These are phyloP conservation scores for Nemania sp. DNA, from an alignment of 2,329 filamentous ascomycete species.

Conservation along the genomic window DNA sequence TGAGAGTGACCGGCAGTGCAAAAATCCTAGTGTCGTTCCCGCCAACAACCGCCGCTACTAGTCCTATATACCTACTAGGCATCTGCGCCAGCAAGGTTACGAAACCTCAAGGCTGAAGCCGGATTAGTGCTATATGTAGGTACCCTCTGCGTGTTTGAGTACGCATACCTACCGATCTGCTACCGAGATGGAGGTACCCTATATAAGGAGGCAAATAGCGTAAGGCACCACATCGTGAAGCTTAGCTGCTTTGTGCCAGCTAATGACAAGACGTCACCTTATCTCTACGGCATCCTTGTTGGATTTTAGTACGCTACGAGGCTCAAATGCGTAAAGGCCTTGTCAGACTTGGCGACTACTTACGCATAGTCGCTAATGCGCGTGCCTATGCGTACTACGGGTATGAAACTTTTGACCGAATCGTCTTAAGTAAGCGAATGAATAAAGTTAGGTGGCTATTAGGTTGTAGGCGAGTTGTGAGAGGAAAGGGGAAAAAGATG, in stretches of 20 bases:
- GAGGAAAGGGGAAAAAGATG: too few species aligned
- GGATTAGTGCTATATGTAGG: not conserved
- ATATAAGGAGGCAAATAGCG: not conserved
- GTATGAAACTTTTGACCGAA: not conserved
- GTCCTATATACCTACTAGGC: not conserved
- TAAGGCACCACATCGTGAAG: slow-evolving; percentile 17
- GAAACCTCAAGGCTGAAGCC: slow-evolving; percentile 15
- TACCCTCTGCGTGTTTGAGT: too few species aligned
- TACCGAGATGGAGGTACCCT: not conserved
- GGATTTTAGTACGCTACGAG: not conserved
- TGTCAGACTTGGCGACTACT: not conserved
- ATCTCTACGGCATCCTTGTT: not conserved
- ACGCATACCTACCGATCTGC: too few species aligned
- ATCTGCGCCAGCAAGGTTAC: not conserved
- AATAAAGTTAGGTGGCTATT: too few species aligned
- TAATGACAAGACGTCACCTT: slow-evolving; percentile 32
- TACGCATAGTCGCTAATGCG: not conserved
- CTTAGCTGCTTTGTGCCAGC: slow-evolving; percentile 19
- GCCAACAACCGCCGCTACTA: not conserved
- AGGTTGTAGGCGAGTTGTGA: too few species aligned
- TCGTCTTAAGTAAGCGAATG: not conserved
- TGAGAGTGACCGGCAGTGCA: slow-evolving; percentile 13
- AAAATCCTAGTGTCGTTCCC: slow-evolving; percentile 14
- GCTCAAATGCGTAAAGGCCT: not conserved
- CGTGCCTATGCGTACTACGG: not conserved